Conservation (phyloP, 495 filamentous ascomycete species). For the Platismatia glauca region DNA sequence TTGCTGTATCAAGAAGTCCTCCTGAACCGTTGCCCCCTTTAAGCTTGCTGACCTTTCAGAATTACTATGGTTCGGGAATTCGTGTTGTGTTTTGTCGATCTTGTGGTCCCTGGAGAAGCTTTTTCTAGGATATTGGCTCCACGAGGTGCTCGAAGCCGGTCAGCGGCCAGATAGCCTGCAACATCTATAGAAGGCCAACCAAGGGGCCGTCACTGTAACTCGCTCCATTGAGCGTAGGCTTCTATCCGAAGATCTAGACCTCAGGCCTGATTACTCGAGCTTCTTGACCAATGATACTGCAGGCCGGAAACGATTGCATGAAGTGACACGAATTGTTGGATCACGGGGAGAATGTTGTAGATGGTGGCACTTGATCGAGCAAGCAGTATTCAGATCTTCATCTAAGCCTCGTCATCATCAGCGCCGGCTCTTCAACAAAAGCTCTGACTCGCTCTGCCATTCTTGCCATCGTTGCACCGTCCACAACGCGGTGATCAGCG, state of each 20-base stretch:
- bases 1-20: too few species aligned
- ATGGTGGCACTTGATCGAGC: not conserved
- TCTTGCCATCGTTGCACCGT: conserved; percentile 87
- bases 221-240: not conserved
- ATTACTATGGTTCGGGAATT: not conserved
- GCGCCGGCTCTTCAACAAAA: conserved; percentile 73
- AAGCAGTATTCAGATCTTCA: conserved; percentile 24
- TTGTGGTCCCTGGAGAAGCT: not conserved
- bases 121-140: not conserved
- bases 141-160: not conserved
- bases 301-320: not conserved
- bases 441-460: conserved; percentile 71
- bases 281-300: not conserved
- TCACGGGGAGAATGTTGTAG: too few species aligned
- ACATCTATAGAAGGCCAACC: not conserved
- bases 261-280: not conserved
- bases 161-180: not conserved
- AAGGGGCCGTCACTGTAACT: not conserved
- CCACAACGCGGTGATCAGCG: conserved; percentile 89
- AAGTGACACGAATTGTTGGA: not conserved
- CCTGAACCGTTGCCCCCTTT: too few species aligned
- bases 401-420: conserved; percentile 57
- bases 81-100: too few species aligned
- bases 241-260: not conserved
- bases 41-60: not conserved